Conservation (phyloP, 2,329 filamentous ascomycete species). For the Lojkania enalia region DNA sequence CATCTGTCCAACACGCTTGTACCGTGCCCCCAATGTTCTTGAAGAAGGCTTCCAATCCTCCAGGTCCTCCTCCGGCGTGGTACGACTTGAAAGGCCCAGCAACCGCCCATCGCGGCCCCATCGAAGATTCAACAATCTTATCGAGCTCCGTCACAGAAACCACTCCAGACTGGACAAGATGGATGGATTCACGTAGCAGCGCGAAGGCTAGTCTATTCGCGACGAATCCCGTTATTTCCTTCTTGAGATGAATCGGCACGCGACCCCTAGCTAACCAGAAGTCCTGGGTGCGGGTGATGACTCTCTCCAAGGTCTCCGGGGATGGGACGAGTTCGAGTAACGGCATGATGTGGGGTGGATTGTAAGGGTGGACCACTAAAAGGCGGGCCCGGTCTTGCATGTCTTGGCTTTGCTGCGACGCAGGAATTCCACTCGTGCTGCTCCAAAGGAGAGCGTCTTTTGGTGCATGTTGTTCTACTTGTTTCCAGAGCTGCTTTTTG, state of each 20-base stretch:
- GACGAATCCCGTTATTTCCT: constrained; percentile 60
- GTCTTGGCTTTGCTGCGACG: constrained; percentile 51
- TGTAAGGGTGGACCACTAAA: constrained; percentile 63
- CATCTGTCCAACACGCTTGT: constrained; percentile 57
- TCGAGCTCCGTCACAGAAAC: constrained; percentile 58
- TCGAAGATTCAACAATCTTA: constrained; percentile 54
- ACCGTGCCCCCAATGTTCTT: constrained; percentile 61
- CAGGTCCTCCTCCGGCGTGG: constrained; percentile 60
- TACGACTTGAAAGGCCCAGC: constrained; percentile 63
- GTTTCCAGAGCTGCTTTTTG: constrained; percentile 57
- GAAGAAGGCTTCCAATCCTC: constrained; percentile 57
- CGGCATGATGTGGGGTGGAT: constrained; percentile 65
- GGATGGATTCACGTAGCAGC: constrained; percentile 58
- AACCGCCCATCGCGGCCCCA: constrained; percentile 60
- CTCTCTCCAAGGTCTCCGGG: constrained; percentile 44
- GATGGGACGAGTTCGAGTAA: constrained; percentile 61
- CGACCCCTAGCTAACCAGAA: constrained; percentile 52
- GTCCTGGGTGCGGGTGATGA: constrained; percentile 46
- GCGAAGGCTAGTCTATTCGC: constrained; percentile 62
- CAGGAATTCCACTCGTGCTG: constrained; percentile 61
- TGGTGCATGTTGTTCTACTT: constrained; percentile 53
- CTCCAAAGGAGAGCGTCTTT: constrained; percentile 58
- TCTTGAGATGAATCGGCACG: constrained; percentile 55
- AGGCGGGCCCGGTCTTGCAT: constrained; percentile 51
- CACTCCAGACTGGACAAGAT: constrained; percentile 57